These are phyloP conservation scores for Paragyromitra xinjiangensis DNA, from an alignment of 495 filamentous ascomycete genomes.

Conservation along the genomic window DNA sequence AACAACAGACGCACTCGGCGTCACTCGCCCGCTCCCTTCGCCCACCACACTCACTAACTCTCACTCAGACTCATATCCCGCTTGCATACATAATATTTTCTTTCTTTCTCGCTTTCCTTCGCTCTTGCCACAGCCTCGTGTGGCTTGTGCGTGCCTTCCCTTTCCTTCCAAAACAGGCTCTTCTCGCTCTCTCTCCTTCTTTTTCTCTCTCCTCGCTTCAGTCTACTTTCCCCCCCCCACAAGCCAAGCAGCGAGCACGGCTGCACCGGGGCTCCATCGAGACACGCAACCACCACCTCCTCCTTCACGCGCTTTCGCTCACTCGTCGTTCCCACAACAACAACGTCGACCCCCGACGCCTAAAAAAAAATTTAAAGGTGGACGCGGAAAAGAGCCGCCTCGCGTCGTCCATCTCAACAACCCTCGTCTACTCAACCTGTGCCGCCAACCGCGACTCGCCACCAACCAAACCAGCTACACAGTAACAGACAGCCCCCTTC, in stretches of 20 bases:
- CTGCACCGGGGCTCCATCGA: constrained; percentile 45
- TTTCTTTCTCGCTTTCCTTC: constrained; percentile 9
- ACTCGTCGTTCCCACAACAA: constrained; percentile 53
- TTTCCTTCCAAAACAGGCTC: constrained; percentile 42
- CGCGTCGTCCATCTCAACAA: constrained; percentile 52
- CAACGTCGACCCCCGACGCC: constrained; percentile 41
- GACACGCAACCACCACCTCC: constrained; percentile 40
- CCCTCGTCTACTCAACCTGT: constrained; percentile 45
- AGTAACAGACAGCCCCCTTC: constrained; percentile 36
- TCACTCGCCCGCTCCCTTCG: constrained; percentile 39
- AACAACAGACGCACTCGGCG: constrained; percentile 39
- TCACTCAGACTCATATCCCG: not conserved
- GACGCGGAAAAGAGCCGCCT: constrained; percentile 50
- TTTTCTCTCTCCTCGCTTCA: constrained; percentile 40
- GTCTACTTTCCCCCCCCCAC: constrained; percentile 8
- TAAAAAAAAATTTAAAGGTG: constrained; percentile 37
- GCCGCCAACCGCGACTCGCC: constrained; percentile 48
- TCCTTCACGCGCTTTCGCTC: constrained; percentile 47
- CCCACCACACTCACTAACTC: not conserved
- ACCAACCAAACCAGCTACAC: constrained; percentile 41
- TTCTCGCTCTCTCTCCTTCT: constrained; percentile 32
- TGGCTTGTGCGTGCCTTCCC: constrained; percentile 40
- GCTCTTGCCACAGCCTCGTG: constrained; percentile 35
- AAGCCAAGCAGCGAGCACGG: constrained; percentile 43
- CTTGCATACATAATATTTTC: constrained; percentile 4